These are phyloP conservation scores for Dictyophora rubrovolvata DNA, from an alignment of 768 basidiomycete species.

Conservation along the genomic window DNA sequence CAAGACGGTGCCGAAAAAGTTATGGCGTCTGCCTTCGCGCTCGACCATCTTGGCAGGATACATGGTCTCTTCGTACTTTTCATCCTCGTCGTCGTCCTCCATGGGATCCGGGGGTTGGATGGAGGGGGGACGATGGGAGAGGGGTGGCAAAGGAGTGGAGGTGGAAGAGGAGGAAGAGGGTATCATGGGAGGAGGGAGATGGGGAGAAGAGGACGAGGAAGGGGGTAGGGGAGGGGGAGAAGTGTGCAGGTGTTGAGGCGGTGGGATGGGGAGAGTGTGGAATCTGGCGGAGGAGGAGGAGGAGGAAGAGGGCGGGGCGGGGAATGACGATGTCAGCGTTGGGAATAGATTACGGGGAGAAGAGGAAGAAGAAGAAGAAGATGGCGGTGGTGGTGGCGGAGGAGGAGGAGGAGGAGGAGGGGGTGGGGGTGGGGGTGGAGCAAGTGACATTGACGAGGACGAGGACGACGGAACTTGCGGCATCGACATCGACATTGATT, in stretches of 20 bases:
- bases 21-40: constrained; percentile 58
- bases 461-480: constrained; percentile 23
- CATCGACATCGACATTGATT: constrained; percentile 32
- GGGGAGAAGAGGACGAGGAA: constrained; percentile 20
- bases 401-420: background rate
- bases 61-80: constrained; percentile 51
- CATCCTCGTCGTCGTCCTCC: constrained; percentile 55
- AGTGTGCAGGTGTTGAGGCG: constrained; percentile 32
- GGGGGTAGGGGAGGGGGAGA: constrained; percentile 29
- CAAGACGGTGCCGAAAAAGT: constrained; percentile 77
- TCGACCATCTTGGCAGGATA: constrained; percentile 70
- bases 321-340: background rate
- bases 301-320: constrained; percentile 19
- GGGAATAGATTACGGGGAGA: background rate
- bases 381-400: constrained; percentile 22
- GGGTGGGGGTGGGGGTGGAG: background rate
- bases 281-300: constrained; percentile 22
- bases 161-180: constrained; percentile 25
- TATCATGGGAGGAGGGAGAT: constrained; percentile 12
- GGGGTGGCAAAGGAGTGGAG: constrained; percentile 28
- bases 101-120: constrained; percentile 26
- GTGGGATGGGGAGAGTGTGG: constrained; percentile 18
- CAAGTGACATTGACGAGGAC: constrained; percentile 14
- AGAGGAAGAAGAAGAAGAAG: constrained; percentile 21
- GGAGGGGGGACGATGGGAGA: constrained; percentile 25